Base-by-base conservation (phyloP, 352 stramenopile genomes). In the Phytophthora fragariaefolia region DNA sequence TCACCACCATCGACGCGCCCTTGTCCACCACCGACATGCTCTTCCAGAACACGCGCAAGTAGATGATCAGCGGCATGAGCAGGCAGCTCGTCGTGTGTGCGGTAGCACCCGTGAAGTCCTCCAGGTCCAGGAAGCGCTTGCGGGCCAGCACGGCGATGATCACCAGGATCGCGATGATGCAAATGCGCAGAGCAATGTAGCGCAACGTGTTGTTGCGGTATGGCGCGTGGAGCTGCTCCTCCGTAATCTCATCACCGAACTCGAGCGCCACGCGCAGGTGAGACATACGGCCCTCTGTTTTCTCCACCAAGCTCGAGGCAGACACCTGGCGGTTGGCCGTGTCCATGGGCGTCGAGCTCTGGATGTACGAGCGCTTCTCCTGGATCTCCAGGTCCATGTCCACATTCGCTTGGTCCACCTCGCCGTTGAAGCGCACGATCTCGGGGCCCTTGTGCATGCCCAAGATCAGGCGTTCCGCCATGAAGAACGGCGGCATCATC, bases 111-210 rank as follows among this genome's bases (percentile, higher is more conserved):
- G 79, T 74, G 17, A 87, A 79, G 64, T 87, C 79, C 27, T 74
- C 51, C 43, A 87, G 66, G 42, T 87, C 79, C 15, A 82, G 63
- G 47, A 85, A 87, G 38, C 83, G 70, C 53, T 82, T 69, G 34
- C 78, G 71, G 18, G 71, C 34, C 17, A 76, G 47, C 22, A 82
- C 66, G 15, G 76, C 79, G 24, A 80, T 46, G 18, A 82, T 24
- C 36, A 82, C 77, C 26, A 87, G 67, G 30, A 74, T 66, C 18
- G 47, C 50, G 47, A 87, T 71, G 18, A 87, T 76, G 23, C 32
- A 38, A 51, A 64, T 64, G 24, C 57, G 57, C 34, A 64, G 57
- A 64, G 57, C 57, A 34, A 64, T 64, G 57, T 64, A 66, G 27
- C 27, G 58, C 26, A 66, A 40, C 36, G 58, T 36, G 58, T 66